Base-by-base conservation (phyloP, 163 green algal species). In the Chloromonas sp. region DNA sequence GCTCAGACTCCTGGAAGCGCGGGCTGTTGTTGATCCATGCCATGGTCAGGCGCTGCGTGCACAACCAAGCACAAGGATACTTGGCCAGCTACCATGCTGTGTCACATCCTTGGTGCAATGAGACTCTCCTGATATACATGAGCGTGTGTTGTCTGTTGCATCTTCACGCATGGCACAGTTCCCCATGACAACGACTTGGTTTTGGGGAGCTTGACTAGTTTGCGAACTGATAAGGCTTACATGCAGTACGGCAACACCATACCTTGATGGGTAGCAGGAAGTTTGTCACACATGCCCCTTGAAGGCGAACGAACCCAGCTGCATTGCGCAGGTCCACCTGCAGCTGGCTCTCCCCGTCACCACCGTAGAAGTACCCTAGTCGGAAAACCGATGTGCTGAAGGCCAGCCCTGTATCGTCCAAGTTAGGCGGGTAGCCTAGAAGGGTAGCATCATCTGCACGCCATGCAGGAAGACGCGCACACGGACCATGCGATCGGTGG, bases 251-350 rank as follows among this genome's bases (percentile, higher is more conserved):
- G 36, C 36, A 36, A 36, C 36, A 36, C 36, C 36, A 36, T 36
- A 88, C 60, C 82, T 88, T 90, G 81, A 96, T 86, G 60, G 94
- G 94, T 84, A 96, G 91, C 86, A 97, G 87, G 76, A 93, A 90
- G 84, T 91, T 94, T 79, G 91, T 94, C 2, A 96, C 91, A 2
- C 87, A 81, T 14, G 90, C 91, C 36, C 61, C 81, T 1, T 87
- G 82, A 82, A 96, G 89, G 2, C 94, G 89, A 78, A 96, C 87
- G 85, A 96, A 96, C 57, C 91, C 93, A 0, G 92, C 89, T 5
- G 92, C 71, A 81, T 95, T 93, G 36, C 90, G 91, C 78, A 96
- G 60, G 83, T 97, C 94, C 71, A 87, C 87, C 81, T 89, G 87
- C 14, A 89, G 85, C n/a, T 89, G 83, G 58, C 60, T 92, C 78